A percentile compares a stretch with the other conserved stretches of the same genome.
Evolutionary conservation across 768 basidiomycete genomes (phyloP).

Genomic region (Lactarius akahatsu): DNA sequence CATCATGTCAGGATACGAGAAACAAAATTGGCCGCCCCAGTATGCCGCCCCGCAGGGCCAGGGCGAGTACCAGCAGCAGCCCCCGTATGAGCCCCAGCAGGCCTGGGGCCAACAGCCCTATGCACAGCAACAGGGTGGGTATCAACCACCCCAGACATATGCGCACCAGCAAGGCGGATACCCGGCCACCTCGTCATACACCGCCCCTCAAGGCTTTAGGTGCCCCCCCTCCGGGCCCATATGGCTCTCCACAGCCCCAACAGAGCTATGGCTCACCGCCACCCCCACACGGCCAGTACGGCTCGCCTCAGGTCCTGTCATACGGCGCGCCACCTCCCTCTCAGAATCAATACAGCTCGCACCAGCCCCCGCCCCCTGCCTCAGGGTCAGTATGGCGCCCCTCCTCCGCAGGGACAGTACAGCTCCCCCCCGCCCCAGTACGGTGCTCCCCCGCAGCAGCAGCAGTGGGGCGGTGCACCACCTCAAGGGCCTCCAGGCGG

Average conservation of each 20-base stretch:
- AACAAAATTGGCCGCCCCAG: constrained; percentile 6
- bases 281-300: neutral
- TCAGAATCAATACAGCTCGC: neutral
- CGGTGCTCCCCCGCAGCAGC: constrained; percentile 3
- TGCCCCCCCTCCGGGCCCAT: neutral
- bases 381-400: constrained; percentile 1
- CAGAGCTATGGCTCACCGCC: neutral
- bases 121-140: neutral
- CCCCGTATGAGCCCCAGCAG: constrained; percentile 6
- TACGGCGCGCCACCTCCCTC: neutral
- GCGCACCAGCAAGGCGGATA: neutral
- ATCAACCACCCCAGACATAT: neutral
- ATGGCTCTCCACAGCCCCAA: neutral
- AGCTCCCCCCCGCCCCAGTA: neutral
- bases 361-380: neutral
- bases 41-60: constrained; percentile 10
- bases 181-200: neutral
- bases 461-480: constrained; percentile 10
- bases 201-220: neutral
- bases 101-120: constrained; percentile 5
- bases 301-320: neutral
- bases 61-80: constrained; percentile 10
- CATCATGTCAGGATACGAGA: constrained; percentile 20
- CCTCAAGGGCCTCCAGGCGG: neutral
- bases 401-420: constrained; percentile 9